Percentiles rank a stretch among this genome's conserved stretches.
Conservation (phyloP, 257 asterid species). For the Lycium ferocissimum region DNA sequence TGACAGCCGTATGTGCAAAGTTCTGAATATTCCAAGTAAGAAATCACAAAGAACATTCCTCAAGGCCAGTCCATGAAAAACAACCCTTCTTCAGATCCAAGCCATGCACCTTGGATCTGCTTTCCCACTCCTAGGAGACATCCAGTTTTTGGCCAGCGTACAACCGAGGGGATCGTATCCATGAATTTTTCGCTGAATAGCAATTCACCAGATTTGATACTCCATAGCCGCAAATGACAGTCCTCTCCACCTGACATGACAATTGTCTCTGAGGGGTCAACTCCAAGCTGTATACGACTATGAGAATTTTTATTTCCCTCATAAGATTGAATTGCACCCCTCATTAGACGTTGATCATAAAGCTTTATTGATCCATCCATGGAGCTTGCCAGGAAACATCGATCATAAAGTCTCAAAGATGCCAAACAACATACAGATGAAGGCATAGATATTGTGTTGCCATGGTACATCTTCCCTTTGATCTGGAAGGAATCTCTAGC, state of each 20-base stretch:
- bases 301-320: slow-evolving; percentile 84
- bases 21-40: slow-evolving; percentile 14
- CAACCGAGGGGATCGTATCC: slow-evolving; percentile 69
- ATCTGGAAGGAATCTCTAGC: slow-evolving; percentile 45
- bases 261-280: slow-evolving; percentile 83
- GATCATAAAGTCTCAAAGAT: slow-evolving; percentile 68
- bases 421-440: slow-evolving; percentile 84
- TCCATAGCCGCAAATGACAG: slow-evolving; percentile 79
- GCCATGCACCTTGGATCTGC: slow-evolving; percentile 60
- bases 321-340: slow-evolving; percentile 81
- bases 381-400: slow-evolving; percentile 90
- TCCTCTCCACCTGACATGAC: slow-evolving; percentile 97
- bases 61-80: slow-evolving; percentile 70
- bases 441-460: slow-evolving; percentile 60
- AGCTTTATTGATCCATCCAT: slow-evolving; percentile 97
- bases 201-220: slow-evolving; percentile 81
- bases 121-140: slow-evolving; percentile 41
- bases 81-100: slow-evolving; percentile 71
- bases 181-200: slow-evolving; percentile 65
- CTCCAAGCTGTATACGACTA: slow-evolving; percentile 76
- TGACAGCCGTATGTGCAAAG: not conserved
- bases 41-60: slow-evolving; percentile 23
- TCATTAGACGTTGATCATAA: slow-evolving; percentile 78
- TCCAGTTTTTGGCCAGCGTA: slow-evolving; percentile 74
- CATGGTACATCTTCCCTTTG: slow-evolving; percentile 37